phyloP scores from a whole-genome alignment of 2,329 filamentous ascomycete species.

The Fusarium sp. region DNA sequence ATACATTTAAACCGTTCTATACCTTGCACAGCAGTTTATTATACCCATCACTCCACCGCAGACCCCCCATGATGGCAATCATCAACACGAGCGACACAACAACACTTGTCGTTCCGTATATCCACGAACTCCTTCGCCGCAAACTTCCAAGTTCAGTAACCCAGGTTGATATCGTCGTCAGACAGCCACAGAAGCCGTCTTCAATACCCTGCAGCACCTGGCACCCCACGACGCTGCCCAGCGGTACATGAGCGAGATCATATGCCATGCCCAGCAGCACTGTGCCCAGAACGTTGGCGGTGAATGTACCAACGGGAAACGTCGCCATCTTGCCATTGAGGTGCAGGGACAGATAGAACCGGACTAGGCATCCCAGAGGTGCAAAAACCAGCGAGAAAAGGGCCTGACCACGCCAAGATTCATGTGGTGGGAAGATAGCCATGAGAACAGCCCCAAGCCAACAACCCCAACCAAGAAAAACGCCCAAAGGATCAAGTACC shows the following conservation, averaged over 20 bases:
- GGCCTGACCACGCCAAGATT: constrained; percentile 79
- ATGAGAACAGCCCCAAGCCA: constrained; percentile 85
- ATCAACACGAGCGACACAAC: constrained; percentile 66
- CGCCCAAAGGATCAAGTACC: constrained; percentile 70
- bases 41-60: constrained; percentile 76
- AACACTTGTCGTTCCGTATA: constrained; percentile 74
- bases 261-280: constrained; percentile 79
- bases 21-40: constrained; percentile 34
- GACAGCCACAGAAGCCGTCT: constrained; percentile 75
- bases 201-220: constrained; percentile 74
- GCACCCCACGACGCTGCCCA: constrained; percentile 69
- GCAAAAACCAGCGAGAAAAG: constrained; percentile 85
- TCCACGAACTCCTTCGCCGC: constrained; percentile 67
- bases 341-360: constrained; percentile 77
- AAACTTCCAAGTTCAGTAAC: constrained; percentile 68
- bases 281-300: constrained; percentile 82
- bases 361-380: constrained; percentile 78
- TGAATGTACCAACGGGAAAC: constrained; percentile 90
- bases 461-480: constrained; percentile 74
- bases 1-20: neutral
- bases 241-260: constrained; percentile 77
- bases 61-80: constrained; percentile 78
- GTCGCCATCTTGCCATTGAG: constrained; percentile 74
- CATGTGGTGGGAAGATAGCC: constrained; percentile 75
- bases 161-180: constrained; percentile 76